Base-by-base conservation (phyloP, 306 rosid species). In the Glycine latifolia region DNA sequence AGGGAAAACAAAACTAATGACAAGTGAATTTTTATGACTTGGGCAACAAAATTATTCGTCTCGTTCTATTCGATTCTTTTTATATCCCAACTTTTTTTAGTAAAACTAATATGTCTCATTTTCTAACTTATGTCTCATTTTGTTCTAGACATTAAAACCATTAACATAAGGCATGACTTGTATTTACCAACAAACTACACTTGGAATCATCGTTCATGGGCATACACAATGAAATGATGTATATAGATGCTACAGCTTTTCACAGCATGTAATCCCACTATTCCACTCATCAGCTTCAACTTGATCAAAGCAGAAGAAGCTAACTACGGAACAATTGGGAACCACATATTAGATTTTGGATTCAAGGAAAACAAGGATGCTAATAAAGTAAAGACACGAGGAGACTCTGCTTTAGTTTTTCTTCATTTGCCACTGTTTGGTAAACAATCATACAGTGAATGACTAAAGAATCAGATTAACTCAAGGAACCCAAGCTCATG, bases 401-500 rank as follows among this genome's bases (percentile, higher is more conserved):
- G 37, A 79, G 75, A 78, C 76, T 68, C 75, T 60, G 16, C 44
- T 84, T 58, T 43, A 35, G 67, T 13, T 47, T 74, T 65, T 52
- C 65, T 49, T 69, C 80, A 53, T 75, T 54, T 53, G 20, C 81
- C 44, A 20, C 61, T 6, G 54, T 75, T 63, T 67, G 77, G 65
- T 48, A 77, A 49, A 72, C 58, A 67, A 48, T 49, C 54, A 35
- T 67, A 20, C 56, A 3, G 58, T 52, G 59, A 62, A 39, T 50
- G 35, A 78, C 78, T 8, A 41, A 85, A 85, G 76, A 74, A 62
- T 78, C 71, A 31, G 73, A 61, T 35, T 46, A 16, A 83, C 67
- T 46, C 62, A 13, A 74, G 49, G 67, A 71, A 80, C 55, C 77
- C 77, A 53, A 37, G 20, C 73, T 73, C 61, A 20, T 37, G 49